Evolutionary conservation across 2,329 filamentous ascomycete genomes (phyloP), one percentile per base, ranked within the genome.

Genomic region (Beauveria sp.): DNA sequence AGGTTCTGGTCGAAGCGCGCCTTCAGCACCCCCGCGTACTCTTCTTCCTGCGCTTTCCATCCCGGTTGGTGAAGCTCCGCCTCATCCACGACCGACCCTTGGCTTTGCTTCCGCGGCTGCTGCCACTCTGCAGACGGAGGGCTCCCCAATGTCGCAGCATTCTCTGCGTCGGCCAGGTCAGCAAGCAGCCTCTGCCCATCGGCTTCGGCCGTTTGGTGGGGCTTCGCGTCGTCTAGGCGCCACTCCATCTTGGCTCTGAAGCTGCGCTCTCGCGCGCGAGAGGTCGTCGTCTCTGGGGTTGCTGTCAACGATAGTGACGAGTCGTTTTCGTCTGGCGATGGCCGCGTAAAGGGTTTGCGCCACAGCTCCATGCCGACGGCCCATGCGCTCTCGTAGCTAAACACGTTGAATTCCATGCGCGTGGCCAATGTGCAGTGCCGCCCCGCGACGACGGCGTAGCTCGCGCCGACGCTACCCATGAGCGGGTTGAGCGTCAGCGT

Each of bases 321-420:
- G 34, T 37, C 34, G 69, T 3, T 20, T 20, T 24, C 50, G 47
- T 75, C 74, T 67, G 26, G 68, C 74, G 67, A 73, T 71, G 47
- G 75, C 20, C 77, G 74, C 63, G 67, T 61, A 18, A 75, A 72
- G 22, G 79, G 79, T 68, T 85, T 88, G 69, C 90, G 86, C 93
- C 94, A 99, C 48, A 97, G 79, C 76, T 99, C 94, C 77, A 91
- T 90, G 16, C 94, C 94, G 26, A 97, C 83, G 28, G 92, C 88
- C 80, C 96, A 88, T 62, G 94, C 90, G 70, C 91, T 96, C 77
- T 99, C 94, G 77, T 97, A 99, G 71, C 91, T 96, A 76, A 97
- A 97, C 55, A 97, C 89, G 70, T 99, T 99, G 76, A 99, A 99
- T 70, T 96, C 92, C 76, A 97, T 93, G 55, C 89, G 86, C 24